Percentiles rank a stretch among this genome's conserved stretches.
Evolutionary conservation across 495 filamentous ascomycete species (phyloP).

Genomic region (Halenospora varia): DNA sequence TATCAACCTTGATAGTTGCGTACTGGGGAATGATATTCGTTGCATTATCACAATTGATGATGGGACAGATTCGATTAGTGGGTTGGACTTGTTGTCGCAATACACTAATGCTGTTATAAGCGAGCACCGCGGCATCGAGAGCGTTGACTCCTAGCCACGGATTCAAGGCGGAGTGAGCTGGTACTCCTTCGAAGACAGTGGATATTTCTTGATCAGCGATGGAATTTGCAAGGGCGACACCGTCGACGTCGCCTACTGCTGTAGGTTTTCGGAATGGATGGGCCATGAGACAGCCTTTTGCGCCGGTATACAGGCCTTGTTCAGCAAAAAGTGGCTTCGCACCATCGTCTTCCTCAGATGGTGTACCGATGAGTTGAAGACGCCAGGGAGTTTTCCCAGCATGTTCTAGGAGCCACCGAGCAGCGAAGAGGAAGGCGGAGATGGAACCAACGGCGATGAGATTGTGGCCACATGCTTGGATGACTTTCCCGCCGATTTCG

Average conservation of each 20-base stretch:
- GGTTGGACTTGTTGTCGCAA: conserved; percentile 16
- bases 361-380: conserved; percentile 69
- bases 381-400: no score
- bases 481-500: no score
- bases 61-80: conserved; percentile 16
- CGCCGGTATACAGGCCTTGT: no score
- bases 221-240: no score
- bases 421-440: conserved; percentile 53
- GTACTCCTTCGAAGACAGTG: no score
- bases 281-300: conserved; percentile 60
- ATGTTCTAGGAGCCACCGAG: no score
- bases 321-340: conserved; percentile 64
- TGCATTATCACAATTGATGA: conserved; percentile 12
- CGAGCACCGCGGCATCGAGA: conserved; percentile 16
- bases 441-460: conserved; percentile 63
- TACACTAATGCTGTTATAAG: conserved; percentile 15
- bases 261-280: no score
- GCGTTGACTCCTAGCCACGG: conserved; percentile 19
- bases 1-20: conserved; percentile 6
- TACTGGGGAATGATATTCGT: conserved; percentile 21
- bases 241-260: no score
- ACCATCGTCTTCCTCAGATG: conserved; percentile 65
- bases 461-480: conserved; percentile 68
- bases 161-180: background rate
- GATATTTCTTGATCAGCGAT: no score